phyloP scores from a whole-genome alignment of 1,139 yeast species.

The Magnusiomyces tetraspermus region DNA sequence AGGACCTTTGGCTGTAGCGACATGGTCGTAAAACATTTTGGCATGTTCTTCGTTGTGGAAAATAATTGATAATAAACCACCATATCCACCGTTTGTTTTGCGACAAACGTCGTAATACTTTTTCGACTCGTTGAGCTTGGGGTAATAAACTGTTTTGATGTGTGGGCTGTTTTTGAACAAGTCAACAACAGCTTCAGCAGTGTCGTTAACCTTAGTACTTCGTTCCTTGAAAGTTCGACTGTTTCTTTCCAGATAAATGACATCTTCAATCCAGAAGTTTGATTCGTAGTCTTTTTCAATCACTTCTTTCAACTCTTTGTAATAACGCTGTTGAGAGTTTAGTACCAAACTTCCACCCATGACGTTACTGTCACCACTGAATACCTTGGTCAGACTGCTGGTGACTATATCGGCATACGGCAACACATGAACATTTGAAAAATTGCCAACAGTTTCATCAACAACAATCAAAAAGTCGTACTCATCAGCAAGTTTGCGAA shows the following conservation, averaged over 20 bases:
- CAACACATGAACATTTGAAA: slow-evolving; percentile 70
- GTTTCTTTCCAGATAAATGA: slow-evolving; percentile 82
- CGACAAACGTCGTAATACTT: slow-evolving; percentile 62
- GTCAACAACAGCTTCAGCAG: slow-evolving; percentile 47
- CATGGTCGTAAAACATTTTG: slow-evolving; percentile 60
- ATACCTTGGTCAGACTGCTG: slow-evolving; percentile 81
- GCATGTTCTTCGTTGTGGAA: slow-evolving; percentile 64
- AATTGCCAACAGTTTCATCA: slow-evolving; percentile 92
- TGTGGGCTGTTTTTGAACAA: slow-evolving; percentile 31
- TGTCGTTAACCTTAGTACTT: slow-evolving; percentile 55
- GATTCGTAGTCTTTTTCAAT: slow-evolving; percentile 56
- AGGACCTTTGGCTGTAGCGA: slow-evolving; percentile 81
- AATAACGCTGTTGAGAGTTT: slow-evolving; percentile 55
- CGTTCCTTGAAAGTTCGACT: slow-evolving; percentile 78
- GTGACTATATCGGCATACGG: slow-evolving; percentile 80
- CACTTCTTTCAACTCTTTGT: slow-evolving; percentile 43
- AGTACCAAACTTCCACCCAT: slow-evolving; percentile 87
- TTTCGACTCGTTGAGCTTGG: slow-evolving; percentile 46
- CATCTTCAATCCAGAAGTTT: slow-evolving; percentile 86
- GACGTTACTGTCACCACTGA: slow-evolving; percentile 90
- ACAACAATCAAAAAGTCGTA: slow-evolving; percentile 70
- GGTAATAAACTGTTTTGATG: slow-evolving; percentile 62
- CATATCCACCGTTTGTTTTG: slow-evolving; percentile 69
- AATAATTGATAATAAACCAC: slow-evolving; percentile 75
- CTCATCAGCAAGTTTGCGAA: slow-evolving; percentile 56